A percentile compares a stretch with the other conserved stretches of the same genome.
Evolutionary conservation across 257 asterid genomes (phyloP).

Genomic region (Schizonepeta tenuifolia): DNA sequence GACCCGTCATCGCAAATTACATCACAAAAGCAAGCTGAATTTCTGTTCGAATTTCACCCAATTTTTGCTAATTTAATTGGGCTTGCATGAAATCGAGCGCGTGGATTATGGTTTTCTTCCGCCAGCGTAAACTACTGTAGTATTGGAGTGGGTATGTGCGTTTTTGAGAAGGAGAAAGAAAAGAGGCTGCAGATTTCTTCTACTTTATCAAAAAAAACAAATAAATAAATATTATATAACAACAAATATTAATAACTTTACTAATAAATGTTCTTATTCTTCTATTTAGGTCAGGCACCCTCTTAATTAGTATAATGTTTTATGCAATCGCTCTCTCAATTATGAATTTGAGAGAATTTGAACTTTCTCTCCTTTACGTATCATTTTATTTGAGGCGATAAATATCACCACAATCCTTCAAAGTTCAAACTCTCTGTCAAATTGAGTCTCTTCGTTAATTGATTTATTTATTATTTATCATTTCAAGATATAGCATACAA

Average conservation of each 20-base stretch:
- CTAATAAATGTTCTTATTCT: background rate
- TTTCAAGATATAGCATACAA: too few relatives aligned
- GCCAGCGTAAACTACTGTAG: background rate
- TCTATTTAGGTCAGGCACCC: background rate
- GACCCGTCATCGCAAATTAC: constrained; percentile 55
- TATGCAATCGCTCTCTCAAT: background rate
- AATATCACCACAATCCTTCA: background rate
- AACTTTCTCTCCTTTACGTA: background rate
- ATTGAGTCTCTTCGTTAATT: background rate
- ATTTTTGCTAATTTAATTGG: background rate
- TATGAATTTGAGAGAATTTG: background rate
- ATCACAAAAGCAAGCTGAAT: constrained; percentile 9
- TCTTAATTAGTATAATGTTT: too few relatives aligned
- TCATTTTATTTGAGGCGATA: too few relatives aligned
- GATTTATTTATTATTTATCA: too few relatives aligned
- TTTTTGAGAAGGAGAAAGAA: background rate
- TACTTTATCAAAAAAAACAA: background rate
- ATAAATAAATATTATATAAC: background rate
- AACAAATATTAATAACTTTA: background rate
- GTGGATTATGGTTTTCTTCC: background rate
- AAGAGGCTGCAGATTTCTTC: background rate
- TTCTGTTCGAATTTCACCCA: background rate
- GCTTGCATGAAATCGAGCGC: constrained; percentile 18
- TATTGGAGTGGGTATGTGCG: background rate
- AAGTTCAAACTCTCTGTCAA: background rate